Conservation (phyloP, 1,284 basidiomycete genomes). For the Tilletiopsis washingtonensis region DNA sequence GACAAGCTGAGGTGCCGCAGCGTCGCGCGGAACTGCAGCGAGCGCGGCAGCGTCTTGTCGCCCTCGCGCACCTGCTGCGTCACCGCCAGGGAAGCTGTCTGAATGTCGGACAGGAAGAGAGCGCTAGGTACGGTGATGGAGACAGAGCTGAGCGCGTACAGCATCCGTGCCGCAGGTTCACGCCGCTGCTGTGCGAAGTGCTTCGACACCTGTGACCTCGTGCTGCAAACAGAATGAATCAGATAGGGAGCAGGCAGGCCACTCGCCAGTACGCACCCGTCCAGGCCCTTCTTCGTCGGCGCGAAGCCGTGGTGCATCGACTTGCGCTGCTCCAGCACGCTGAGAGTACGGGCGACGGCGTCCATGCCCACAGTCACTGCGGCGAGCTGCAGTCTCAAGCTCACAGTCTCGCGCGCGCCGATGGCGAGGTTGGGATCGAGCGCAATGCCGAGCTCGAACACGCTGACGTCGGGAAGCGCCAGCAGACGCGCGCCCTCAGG, state of each 20-base stretch:
- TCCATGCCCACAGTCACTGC: conserved; percentile 20
- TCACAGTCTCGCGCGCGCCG: conserved; percentile 15
- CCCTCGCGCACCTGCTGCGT: background rate
- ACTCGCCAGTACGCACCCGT: conserved; percentile 4
- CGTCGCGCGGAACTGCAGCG: conserved; percentile 1
- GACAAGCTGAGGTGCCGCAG: conserved; percentile 16
- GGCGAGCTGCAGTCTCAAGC: conserved; percentile 17
- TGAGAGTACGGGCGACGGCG: conserved; percentile 16
- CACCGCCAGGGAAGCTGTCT: background rate
- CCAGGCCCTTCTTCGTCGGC: conserved; percentile 5
- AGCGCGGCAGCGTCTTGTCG: background rate
- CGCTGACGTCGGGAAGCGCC: conserved; percentile 15
- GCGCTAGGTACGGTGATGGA: conserved; percentile 12
- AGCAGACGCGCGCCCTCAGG: conserved; percentile 18
- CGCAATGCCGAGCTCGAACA: conserved; percentile 18
- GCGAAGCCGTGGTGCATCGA: conserved; percentile 10
- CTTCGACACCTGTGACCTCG: conserved; percentile 15
- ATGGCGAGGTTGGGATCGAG: conserved; percentile 20
- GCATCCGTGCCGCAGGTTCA: background rate
- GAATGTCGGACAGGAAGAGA: background rate
- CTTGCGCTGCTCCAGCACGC: conserved; percentile 19
- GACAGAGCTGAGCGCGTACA: conserved; percentile 1
- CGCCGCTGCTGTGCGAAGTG: conserved; percentile 14
- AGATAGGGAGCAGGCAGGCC: background rate
- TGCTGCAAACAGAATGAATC: background rate